Base-by-base conservation (phyloP, 78 protist species). In the Mantamonas sphyraenae region DNA sequence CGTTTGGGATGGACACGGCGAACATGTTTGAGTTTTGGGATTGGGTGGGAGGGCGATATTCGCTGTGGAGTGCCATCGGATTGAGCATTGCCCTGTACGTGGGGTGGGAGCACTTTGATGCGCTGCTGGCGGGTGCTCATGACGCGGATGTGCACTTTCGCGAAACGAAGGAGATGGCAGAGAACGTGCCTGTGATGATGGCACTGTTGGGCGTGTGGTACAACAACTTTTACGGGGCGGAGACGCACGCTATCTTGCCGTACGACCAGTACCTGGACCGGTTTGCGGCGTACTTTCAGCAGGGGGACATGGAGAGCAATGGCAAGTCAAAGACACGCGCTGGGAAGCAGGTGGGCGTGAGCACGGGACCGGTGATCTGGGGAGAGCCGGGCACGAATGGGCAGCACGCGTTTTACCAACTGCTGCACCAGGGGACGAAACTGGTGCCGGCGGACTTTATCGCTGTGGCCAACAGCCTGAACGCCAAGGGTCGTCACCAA, bases 331-430 rank as follows among this genome's bases (percentile, higher is more conserved):
- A 28, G 22, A 63, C 79, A 40, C 77, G 76, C 56, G 78, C 26
- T 53, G 91, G 91, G 47, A 0, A 20, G 47, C 31, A 1, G 22
- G 80, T 84, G 34, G 56, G 61, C 31, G 4, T 59, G 30, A 51
- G 76, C 26, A 92, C 98, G 12, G 96, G 96, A 12, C 93, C 96
- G 30, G 81, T 93, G 57, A 82, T 90, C 47, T 92, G 90, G 90
- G 99, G 99, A 40, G 97, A 96, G 69, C 96, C 99, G 17, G 99
- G 99, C 12, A 96, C 97, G 57, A 92, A 90, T 62, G 97, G 96
- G 9, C 99, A 96, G 83, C 99, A 96, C 64, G 94, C 97, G 1
- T 93, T 96, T 89, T 92, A 84, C 83, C 99, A 93, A 84, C 81
- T 88, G 56, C 53, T 76, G 28, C 73, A 67, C 53, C 64, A 60